These are phyloP conservation scores for Salvia rosmarinus DNA, from an alignment of 257 asterid genomes.

Conservation along the genomic window DNA sequence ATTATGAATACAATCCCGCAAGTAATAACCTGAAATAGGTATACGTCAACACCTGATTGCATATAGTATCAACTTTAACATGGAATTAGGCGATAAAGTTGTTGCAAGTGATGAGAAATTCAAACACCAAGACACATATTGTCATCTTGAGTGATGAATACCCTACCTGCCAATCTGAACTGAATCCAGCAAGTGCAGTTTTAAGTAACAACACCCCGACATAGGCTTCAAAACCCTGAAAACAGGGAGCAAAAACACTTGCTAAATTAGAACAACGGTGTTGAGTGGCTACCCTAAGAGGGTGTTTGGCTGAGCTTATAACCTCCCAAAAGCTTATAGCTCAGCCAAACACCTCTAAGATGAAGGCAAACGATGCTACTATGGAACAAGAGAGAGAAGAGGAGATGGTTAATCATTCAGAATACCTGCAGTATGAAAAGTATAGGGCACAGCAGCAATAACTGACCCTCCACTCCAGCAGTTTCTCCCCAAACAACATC, in stretches of 20 bases:
- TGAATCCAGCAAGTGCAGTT: conserved; percentile 74
- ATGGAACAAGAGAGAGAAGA: neutral
- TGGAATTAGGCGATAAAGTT: neutral
- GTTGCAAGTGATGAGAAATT: neutral
- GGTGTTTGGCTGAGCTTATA: too few relatives aligned
- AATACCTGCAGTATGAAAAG: conserved; percentile 83
- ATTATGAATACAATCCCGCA: conserved; percentile 87
- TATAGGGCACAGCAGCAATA: conserved; percentile 70
- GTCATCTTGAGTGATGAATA: conserved; percentile 2
- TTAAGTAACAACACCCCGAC: conserved; percentile 81
- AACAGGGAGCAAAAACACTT: conserved; percentile 10
- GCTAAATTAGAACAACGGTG: conserved; percentile 18
- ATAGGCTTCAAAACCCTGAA: conserved; percentile 94
- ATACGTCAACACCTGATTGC: conserved; percentile 15
- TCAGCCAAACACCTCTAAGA: too few relatives aligned
- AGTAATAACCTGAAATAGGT: conserved; percentile 69
- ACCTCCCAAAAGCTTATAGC: too few relatives aligned
- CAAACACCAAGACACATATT: neutral
- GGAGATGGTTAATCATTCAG: neutral
- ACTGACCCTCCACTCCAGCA: conserved; percentile 96
- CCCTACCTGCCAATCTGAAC: conserved; percentile 90
- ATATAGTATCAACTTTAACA: conserved; percentile 13
- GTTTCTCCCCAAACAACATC: conserved; percentile 99
- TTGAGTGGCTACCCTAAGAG: conserved; percentile 16
- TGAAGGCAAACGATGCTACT: too few relatives aligned